These are phyloP conservation scores for Trapa incisa DNA, from an alignment of 345 rosid genomes.

Conservation along the genomic window DNA sequence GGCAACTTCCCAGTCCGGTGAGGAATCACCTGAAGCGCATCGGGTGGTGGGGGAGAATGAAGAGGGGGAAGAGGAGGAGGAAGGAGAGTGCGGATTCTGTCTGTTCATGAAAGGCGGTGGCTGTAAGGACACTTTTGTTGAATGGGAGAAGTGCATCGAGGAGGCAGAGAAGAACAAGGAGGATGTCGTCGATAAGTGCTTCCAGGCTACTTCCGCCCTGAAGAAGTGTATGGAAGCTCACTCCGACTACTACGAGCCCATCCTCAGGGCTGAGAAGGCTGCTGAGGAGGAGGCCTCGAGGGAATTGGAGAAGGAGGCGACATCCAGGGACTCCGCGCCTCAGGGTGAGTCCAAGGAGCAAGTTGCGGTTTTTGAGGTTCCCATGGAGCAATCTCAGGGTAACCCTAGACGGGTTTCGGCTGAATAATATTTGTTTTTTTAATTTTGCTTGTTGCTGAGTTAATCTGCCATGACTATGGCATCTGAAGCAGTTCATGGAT, in stretches of 20 bases:
- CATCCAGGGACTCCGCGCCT: constrained; percentile 2
- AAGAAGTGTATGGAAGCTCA: constrained; percentile 73
- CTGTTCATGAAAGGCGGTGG: constrained; percentile 91
- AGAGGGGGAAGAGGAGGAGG: constrained; percentile 2
- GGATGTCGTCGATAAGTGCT: constrained; percentile 66
- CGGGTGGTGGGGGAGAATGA: constrained; percentile 1
- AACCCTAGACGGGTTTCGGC: not conserved
- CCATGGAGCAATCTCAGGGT: not conserved
- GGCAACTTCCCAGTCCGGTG: not conserved
- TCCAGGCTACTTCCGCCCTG: constrained; percentile 38
- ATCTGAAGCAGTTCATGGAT: not conserved
- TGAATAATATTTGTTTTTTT: not conserved
- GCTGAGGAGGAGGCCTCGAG: constrained; percentile 44
- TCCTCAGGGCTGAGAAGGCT: constrained; percentile 61
- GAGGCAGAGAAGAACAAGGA: constrained; percentile 56
- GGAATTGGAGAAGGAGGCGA: constrained; percentile 25
- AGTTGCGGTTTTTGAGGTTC: not conserved
- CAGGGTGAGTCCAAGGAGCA: not conserved
- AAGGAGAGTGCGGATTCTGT: constrained; percentile 9
- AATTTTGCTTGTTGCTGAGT: not conserved
- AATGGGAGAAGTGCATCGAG: constrained; percentile 70
- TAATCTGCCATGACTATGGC: constrained; percentile 2
- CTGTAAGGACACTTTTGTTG: constrained; percentile 54
- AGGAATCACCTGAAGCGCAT: not conserved
- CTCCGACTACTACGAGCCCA: constrained; percentile 65